A percentile compares a stretch with the other conserved stretches of the same genome.
Conservation (phyloP, 441 rosid genomes). For the Syzygium syzygioides region DNA sequence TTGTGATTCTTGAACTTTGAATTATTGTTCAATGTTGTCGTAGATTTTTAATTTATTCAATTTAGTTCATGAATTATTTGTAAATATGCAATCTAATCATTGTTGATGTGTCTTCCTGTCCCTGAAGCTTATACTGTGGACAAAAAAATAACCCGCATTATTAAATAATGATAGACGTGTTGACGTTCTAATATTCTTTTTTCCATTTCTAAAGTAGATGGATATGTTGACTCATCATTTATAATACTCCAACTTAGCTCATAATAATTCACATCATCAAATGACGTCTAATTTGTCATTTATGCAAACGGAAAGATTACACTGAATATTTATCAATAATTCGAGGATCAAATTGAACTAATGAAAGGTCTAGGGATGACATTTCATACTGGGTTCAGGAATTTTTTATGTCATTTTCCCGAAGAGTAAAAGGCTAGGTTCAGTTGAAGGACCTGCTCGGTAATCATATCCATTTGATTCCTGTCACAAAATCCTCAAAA, state of each 20-base stretch:
- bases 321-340: too few relatives aligned
- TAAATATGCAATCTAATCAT: neutral
- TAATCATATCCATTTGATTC: too few relatives aligned
- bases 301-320: too few relatives aligned
- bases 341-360: accelerated
- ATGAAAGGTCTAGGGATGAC: too few relatives aligned
- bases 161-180: too few relatives aligned
- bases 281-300: too few relatives aligned
- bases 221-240: too few relatives aligned
- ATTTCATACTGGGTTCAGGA: neutral
- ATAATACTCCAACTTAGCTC: too few relatives aligned
- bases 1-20: neutral
- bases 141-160: too few relatives aligned
- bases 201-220: too few relatives aligned
- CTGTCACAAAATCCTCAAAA: neutral
- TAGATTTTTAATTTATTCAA: neutral
- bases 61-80: accelerated
- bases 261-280: neutral
- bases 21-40: accelerated
- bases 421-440: neutral
- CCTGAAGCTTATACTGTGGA: neutral
- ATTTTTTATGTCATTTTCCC: too few relatives aligned
- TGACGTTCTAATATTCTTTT: too few relatives aligned
- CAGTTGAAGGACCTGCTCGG: neutral
- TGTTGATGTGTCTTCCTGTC: neutral